Evolutionary conservation across 108 stramenopile genomes (phyloP).

Genomic region (Fistulifera solaris): DNA sequence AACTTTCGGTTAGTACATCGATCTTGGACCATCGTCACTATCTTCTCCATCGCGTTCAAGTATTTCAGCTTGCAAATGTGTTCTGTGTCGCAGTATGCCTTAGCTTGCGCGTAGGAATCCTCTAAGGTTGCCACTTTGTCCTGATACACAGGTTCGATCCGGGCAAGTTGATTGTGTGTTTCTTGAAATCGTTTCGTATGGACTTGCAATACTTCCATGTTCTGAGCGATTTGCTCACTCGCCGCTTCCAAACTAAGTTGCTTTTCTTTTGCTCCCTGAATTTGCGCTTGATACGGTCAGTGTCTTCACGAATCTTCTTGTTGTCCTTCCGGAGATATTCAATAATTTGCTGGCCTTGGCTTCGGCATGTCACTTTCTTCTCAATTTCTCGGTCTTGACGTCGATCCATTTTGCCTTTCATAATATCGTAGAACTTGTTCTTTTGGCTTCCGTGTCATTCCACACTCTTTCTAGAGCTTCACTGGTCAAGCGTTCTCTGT

Average conservation of each 20-base stretch:
- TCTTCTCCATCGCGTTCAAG: slow-evolving; percentile 36
- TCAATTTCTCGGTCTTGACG: not conserved
- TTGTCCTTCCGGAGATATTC: slow-evolving; percentile 45
- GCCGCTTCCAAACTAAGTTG: too few relatives aligned
- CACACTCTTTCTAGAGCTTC: not conserved
- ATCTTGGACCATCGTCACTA: slow-evolving; percentile 44
- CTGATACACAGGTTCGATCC: too few relatives aligned
- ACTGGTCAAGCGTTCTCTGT: slow-evolving; percentile 1
- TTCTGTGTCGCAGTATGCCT: slow-evolving; percentile 38
- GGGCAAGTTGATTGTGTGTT: too few relatives aligned
- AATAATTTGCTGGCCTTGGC: slow-evolving; percentile 25
- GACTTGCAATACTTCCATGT: too few relatives aligned
- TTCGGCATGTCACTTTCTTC: not conserved
- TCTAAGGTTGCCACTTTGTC: too few relatives aligned
- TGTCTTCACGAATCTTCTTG: slow-evolving; percentile 23
- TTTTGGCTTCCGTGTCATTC: slow-evolving; percentile 1
- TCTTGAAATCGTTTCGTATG: too few relatives aligned
- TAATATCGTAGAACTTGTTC: not conserved
- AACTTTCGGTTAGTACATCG: slow-evolving; percentile 39
- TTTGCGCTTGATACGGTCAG: slow-evolving; percentile 35
- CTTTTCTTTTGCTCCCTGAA: slow-evolving; percentile 38
- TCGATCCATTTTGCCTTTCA: slow-evolving; percentile 3
- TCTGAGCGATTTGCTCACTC: too few relatives aligned
- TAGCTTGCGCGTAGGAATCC: too few relatives aligned
- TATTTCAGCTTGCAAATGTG: slow-evolving; percentile 35